These are phyloP conservation scores for Phycomyces nitens DNA, from an alignment of 192 early-diverging fungal genomes.

Conservation along the genomic window DNA sequence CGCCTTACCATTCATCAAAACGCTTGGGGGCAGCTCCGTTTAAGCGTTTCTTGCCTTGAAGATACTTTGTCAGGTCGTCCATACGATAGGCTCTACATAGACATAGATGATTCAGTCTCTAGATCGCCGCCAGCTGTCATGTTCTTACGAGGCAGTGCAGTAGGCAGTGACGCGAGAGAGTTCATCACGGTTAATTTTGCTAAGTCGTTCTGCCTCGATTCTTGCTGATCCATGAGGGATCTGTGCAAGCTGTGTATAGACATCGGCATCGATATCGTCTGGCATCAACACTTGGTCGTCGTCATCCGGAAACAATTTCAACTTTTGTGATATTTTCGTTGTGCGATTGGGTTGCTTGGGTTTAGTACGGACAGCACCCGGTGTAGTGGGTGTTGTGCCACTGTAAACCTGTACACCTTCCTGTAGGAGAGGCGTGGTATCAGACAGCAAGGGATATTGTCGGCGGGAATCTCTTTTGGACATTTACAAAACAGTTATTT, in stretches of 20 bases:
- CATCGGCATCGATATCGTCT: slow-evolving; percentile 49
- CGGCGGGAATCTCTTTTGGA: background rate
- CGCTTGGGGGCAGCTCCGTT: slow-evolving; percentile 70
- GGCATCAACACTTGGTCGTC: slow-evolving; percentile 45
- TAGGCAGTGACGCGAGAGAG: slow-evolving; percentile 82
- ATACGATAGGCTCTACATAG: slow-evolving; percentile 59
- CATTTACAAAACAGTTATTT: too few relatives aligned
- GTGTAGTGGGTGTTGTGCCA: background rate
- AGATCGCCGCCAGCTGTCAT: too few relatives aligned
- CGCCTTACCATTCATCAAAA: slow-evolving; percentile 74
- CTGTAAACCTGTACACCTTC: background rate
- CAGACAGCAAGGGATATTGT: background rate
- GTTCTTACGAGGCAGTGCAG: slow-evolving; percentile 70
- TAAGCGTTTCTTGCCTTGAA: slow-evolving; percentile 57
- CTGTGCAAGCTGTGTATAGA: slow-evolving; percentile 71
- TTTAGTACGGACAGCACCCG: slow-evolving; percentile 22
- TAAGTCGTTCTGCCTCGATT: slow-evolving; percentile 70
- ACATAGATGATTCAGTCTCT: background rate
- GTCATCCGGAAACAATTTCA: slow-evolving; percentile 84
- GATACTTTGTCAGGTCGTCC: slow-evolving; percentile 72
- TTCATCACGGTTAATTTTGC: slow-evolving; percentile 66
- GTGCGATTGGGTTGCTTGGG: slow-evolving; percentile 76
- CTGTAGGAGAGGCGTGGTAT: background rate
- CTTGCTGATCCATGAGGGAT: slow-evolving; percentile 51
- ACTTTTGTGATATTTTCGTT: slow-evolving; percentile 90